Percentiles rank a stretch among this genome's conserved stretches.
Evolutionary conservation across 495 filamentous ascomycete species (phyloP).

Genomic region (Chaetomium cochliodes): DNA sequence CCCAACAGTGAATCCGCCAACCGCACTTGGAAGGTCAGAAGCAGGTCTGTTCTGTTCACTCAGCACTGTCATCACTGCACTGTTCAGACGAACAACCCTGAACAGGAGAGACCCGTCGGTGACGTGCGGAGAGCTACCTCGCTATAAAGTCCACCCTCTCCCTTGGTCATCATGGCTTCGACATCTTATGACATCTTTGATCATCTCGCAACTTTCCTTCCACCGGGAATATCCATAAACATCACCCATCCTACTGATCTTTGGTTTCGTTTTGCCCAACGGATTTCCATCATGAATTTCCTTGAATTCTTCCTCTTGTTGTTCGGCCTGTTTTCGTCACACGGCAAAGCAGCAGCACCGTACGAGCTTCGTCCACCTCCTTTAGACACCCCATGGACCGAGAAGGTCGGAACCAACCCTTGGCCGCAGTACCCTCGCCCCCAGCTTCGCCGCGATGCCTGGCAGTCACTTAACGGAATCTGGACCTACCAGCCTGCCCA

Average conservation of each 20-base stretch:
- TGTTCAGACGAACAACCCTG: too few relatives aligned
- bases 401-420: slow-evolving; percentile 58
- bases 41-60: background rate
- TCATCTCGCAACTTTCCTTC: background rate
- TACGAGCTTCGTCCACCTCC: slow-evolving; percentile 41
- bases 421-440: slow-evolving; percentile 70
- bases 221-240: background rate
- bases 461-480: slow-evolving; percentile 64
- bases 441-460: slow-evolving; percentile 55
- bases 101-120: too few relatives aligned
- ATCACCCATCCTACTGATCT: background rate
- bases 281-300: background rate
- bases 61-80: too few relatives aligned
- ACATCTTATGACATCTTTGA: too few relatives aligned
- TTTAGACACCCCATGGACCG: slow-evolving; percentile 62
- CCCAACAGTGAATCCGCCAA: background rate
- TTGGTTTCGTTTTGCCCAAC: background rate
- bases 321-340: background rate
- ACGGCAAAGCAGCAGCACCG: slow-evolving; percentile 12
- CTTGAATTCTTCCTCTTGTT: background rate
- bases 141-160: too few relatives aligned
- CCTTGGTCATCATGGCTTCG: too few relatives aligned
- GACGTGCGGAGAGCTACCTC: too few relatives aligned
- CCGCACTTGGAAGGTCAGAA: background rate
- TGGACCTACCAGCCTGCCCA: slow-evolving; percentile 60